A percentile compares a stretch with the other conserved stretches of the same genome.
phyloP scores from a whole-genome alignment of 495 filamentous ascomycete genomes.

The Aspergillus incahuasiensis region DNA sequence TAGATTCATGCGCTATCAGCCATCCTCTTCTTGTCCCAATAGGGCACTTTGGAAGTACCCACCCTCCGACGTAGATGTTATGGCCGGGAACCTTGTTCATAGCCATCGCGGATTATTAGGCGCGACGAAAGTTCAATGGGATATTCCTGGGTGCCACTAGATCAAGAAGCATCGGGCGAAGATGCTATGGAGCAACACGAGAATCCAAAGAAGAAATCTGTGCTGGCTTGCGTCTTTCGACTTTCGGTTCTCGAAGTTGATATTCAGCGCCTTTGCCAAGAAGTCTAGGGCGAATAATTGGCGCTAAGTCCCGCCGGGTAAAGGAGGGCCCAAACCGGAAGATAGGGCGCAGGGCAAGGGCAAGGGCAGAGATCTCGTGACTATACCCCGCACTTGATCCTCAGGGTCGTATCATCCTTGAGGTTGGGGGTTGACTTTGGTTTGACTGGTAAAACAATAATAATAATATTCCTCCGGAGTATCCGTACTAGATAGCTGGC shows the following conservation, averaged over 20 bases:
- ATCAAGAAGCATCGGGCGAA: too few species aligned
- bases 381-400: conserved; percentile 4
- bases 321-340: background rate
- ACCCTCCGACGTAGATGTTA: conserved; percentile 84
- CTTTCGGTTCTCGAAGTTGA: background rate
- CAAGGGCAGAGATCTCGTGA: conserved; percentile 12
- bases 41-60: conserved; percentile 30
- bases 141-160: background rate
- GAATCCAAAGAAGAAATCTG: background rate
- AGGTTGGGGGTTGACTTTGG: too few species aligned
- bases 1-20: conserved; percentile 31
- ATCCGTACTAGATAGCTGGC: too few species aligned
- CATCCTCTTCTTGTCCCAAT: background rate
- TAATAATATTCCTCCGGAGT: too few species aligned
- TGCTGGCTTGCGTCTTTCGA: background rate
- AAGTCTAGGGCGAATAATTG: background rate
- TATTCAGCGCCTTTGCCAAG: conserved; percentile 1
- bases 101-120: conserved; percentile 28
- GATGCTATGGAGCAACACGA: background rate
- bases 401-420: too few species aligned
- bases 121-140: background rate
- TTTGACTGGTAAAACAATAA: background rate
- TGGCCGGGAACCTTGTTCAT: conserved; percentile 60
- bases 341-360: conserved; percentile 25
- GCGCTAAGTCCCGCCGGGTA: background rate